Base-by-base conservation (phyloP, 2,329 filamentous ascomycete genomes). In the Neofusicoccum kwambonambiense region DNA sequence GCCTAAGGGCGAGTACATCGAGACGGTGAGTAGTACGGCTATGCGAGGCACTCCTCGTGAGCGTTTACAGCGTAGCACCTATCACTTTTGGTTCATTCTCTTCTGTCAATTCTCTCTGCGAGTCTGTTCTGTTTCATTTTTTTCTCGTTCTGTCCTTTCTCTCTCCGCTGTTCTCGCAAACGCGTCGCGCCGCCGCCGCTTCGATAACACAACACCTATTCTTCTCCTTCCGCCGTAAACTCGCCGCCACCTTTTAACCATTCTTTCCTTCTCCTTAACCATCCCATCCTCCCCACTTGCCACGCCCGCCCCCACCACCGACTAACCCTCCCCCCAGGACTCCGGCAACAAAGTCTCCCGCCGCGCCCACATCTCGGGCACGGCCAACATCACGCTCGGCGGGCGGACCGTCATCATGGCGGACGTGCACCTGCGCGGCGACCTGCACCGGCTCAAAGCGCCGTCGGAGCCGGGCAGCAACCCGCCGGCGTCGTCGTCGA, bases 281-380 rank as follows among this genome's bases (percentile, higher is more conserved):
- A 17, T 17, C 50, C 54, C 51, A 50, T 13, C 22, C 22, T 54
- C 15, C 35, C 44, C 44, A n/a, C 19, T 22, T 5, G 7, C 17
- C 12, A 17, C 41, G 27, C 56, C 12, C 44, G n/a, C 41, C n/a
- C 7, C 27, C 19, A 6, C 42, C 47, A 3, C 5, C 44, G 12
- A 9, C 63, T 67, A 34, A 65, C 54, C 60, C 39, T 31, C 27
- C 44, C 44, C 37, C 5, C 60, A 96, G 93, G 94, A 98, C 80
- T 97, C 93, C 2, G 95, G 95, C 70, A 99, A 99, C 86, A 98
- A 98, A 82, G 95, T 99, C 73, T 94, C 93, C 44, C 92, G 95
- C 70, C 92, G 92, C 70, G 91, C 92, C 67, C 89, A 90, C 75
- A 92, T 99, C 71, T 91, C 96, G 73, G 95, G 95, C 72, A 97